Conservation (phyloP, 2,329 filamentous ascomycete genomes). For the Keithomyces neogunnii region DNA sequence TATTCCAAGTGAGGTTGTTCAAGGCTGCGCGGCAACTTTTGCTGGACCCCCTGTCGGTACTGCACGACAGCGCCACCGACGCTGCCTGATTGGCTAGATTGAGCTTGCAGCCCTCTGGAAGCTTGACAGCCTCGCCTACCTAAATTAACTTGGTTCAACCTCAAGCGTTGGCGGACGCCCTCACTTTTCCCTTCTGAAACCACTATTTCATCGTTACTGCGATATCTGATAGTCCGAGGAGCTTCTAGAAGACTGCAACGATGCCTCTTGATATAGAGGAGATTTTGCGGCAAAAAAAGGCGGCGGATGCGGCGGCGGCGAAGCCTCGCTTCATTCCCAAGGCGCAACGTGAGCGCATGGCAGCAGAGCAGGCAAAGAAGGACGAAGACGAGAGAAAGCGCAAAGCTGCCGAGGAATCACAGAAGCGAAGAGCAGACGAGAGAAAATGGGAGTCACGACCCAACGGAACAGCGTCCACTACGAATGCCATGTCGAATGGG, state of each 20-base stretch:
- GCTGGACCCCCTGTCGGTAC: not conserved
- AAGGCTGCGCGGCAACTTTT: conserved; percentile 10
- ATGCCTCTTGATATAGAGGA: conserved; percentile 71
- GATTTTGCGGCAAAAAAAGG: conserved; percentile 75
- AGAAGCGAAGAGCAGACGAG: conserved; percentile 61
- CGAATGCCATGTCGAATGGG: conserved; percentile 16
- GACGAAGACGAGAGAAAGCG: conserved; percentile 50
- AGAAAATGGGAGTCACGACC: conserved; percentile 24
- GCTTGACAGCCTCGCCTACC: conserved; percentile 8
- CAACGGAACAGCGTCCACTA: conserved; percentile 13
- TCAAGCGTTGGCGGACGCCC: too few relatives aligned
- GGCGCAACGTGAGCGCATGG: conserved; percentile 71
- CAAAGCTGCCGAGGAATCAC: conserved; percentile 49
- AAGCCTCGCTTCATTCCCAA: conserved; percentile 87
- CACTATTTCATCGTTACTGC: not conserved
- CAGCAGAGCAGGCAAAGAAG: conserved; percentile 69
- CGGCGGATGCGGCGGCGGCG: conserved; percentile 71
- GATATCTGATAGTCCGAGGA: not conserved
- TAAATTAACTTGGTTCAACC: not conserved
- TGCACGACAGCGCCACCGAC: not conserved
- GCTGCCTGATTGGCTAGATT: conserved; percentile 5
- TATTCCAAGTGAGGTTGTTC: not conserved
- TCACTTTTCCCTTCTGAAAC: too few relatives aligned
- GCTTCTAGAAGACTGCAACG: not conserved
- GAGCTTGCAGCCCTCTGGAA: not conserved